Evolutionary conservation across 768 basidiomycete species (phyloP).

Genomic region (Amanita subjunquillea): DNA sequence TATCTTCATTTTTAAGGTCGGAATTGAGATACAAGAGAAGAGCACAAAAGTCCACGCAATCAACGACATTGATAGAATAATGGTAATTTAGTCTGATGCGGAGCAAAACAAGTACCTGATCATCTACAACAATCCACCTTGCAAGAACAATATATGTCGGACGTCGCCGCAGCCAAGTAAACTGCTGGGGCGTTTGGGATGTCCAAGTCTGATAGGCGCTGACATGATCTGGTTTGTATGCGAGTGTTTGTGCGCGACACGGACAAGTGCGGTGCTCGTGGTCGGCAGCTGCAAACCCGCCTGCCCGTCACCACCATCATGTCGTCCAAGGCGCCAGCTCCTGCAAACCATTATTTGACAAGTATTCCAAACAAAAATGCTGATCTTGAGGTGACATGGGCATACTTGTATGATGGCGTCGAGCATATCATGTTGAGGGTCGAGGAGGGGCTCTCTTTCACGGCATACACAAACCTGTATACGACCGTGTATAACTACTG

Average conservation of each 20-base stretch:
- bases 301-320: constrained; percentile 13
- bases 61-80: too few relatives aligned
- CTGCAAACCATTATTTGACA: constrained; percentile 21
- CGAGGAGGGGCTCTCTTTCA: constrained; percentile 66
- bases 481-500: constrained; percentile 98
- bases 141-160: too few relatives aligned
- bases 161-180: too few relatives aligned
- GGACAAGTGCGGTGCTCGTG: constrained; percentile 1
- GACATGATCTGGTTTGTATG: not conserved
- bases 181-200: too few relatives aligned
- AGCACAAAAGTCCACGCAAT: too few relatives aligned
- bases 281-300: not conserved
- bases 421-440: constrained; percentile 90
- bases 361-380: constrained; percentile 57
- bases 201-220: too few relatives aligned
- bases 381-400: constrained; percentile 83
- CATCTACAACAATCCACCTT: too few relatives aligned
- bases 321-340: constrained; percentile 18
- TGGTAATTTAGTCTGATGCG: too few relatives aligned
- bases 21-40: too few relatives aligned
- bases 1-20: too few relatives aligned
- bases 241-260: not conserved
- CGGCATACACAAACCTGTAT: constrained; percentile 71
- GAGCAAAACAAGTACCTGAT: too few relatives aligned
- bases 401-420: constrained; percentile 71